Base-by-base conservation (phyloP, 106 monocot genomes). In the Vanilla planifolia region DNA sequence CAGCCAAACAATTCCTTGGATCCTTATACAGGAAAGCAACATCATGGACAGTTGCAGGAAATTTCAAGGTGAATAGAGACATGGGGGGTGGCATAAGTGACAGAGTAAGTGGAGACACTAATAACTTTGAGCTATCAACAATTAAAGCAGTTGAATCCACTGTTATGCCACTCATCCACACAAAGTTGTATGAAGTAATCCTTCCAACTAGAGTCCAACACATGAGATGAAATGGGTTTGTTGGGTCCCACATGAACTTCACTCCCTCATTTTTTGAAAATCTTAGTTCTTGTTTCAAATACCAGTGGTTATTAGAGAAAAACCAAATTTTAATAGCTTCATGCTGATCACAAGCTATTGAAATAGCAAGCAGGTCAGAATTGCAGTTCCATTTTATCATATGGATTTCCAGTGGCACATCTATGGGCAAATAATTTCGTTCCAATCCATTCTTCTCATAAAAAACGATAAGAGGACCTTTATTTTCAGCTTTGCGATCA, bases 391-490 rank as follows among this genome's bases (percentile, higher is more conserved):
- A 98, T 73, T 82, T 88, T 62, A 98, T 48, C 17, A 61, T 39
- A 46, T 75, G 56, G 48, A 98, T 66, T 57, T 76, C 85, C 17
- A 40, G 51, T 51, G 59, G 67, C 51, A 61, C 88, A 33, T 82
- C 80, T 26, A 85, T 70, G 32, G 65, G 19, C 75, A 98, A 98
- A 19, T 71, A 85, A 61, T 72, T 92, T 53, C 98, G 84, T 62
- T 98, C 85, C 19, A 98, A 48, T 59, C 92, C 92, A 80, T 98
- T 98, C 79, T 80, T 98, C 55, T 98, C 98, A 69, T 79, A 92
- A 64, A 98, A 79, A 23, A 85, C 84, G 23, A 98, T 58, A 15
- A 67, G 70, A 46, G 88, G 85, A 19, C 75, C 55, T 61, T 80
- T 85, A 16, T 75, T 64, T 62, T 71, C 92, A 61, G 43, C 40